Percentiles rank a stretch among this genome's conserved stretches.
Conservation (phyloP, 2,329 filamentous ascomycete genomes). For the Fusarium sp. region DNA sequence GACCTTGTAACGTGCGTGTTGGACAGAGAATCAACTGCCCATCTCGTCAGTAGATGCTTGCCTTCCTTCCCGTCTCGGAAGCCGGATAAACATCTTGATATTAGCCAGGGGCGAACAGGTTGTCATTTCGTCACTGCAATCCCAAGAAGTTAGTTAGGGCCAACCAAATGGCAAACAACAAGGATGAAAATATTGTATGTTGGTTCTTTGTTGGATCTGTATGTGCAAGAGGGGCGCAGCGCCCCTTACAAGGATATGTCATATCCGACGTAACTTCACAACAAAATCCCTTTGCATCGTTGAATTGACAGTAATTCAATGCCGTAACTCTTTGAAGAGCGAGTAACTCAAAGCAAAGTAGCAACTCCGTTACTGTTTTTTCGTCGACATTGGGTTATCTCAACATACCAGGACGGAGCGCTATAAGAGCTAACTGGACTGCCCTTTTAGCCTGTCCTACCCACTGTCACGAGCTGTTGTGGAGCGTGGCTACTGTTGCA, state of each 20-base stretch:
- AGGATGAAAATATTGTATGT: too few species aligned
- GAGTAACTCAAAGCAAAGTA: neutral
- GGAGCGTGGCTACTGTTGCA: neutral
- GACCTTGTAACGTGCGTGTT: too few species aligned
- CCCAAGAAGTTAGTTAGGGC: too few species aligned
- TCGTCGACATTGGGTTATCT: neutral
- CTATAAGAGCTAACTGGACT: neutral
- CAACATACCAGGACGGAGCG: neutral
- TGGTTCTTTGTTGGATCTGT: neutral
- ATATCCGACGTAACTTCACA: neutral
- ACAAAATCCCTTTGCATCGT: fast-evolving
- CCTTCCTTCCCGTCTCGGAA: too few species aligned
- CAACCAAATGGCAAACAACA: too few species aligned
- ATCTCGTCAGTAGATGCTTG: too few species aligned
- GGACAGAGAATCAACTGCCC: too few species aligned
- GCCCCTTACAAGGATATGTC: neutral
- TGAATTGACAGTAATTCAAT: neutral
- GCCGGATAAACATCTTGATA: too few species aligned
- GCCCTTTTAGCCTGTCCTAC: neutral
- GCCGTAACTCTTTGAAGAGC: too few species aligned
- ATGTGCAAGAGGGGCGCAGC: neutral
- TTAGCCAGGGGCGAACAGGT: too few species aligned
- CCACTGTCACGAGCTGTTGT: neutral
- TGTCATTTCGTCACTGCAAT: too few species aligned
- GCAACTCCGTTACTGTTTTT: neutral